Base-by-base conservation (phyloP, 441 rosid genomes). In the Aleurites moluccanus region DNA sequence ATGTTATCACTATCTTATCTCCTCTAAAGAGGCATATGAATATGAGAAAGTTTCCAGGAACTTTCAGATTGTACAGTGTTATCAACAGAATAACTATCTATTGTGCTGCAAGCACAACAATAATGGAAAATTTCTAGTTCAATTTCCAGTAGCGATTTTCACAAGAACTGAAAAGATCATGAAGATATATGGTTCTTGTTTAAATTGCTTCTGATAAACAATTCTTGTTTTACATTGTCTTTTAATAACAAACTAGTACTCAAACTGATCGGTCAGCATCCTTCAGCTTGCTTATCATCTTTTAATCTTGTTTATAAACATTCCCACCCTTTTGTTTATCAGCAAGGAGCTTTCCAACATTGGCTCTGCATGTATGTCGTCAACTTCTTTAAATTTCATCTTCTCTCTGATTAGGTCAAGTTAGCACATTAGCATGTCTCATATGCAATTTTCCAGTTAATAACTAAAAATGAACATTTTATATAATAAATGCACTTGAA, bases 41-140 rank as follows among this genome's bases (percentile, higher is more conserved):
- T 16, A 30, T 16, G 18, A 61, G 66, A 18, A 27, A 62, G 18
- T 18, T 62, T 62, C 44, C 23, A 6, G 23, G 44, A 62, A 62
- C 66, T 73, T 64, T 45, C 64, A 63, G 49, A 73, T 30, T 62
- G 21, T 62, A 62, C 44, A 62, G 42, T 62, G 21, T 62, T 62
- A 62, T 62, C 4, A 62, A 49, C 63, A n/a, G 38, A 69, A 53
- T n/a, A 53, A 47, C 67, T 61, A 30, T 23, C 67, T 61, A 61
- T 72, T 11, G 45, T 45, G 75, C 67, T 72, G 67, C 45, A 61
- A 45, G 42, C 65, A 61, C 40, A 28, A 11, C n/a, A n/a, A n/a
- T n/a, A n/a, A n/a, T n/a, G 56, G 25, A 72, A 45, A 15, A 1
- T 28, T 61, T 30, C n/a, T 61, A 61, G 42, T 61, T 30, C 38